Evolutionary conservation across 805 yeast species (phyloP).

Genomic region (Zygoascus tannicola): DNA sequence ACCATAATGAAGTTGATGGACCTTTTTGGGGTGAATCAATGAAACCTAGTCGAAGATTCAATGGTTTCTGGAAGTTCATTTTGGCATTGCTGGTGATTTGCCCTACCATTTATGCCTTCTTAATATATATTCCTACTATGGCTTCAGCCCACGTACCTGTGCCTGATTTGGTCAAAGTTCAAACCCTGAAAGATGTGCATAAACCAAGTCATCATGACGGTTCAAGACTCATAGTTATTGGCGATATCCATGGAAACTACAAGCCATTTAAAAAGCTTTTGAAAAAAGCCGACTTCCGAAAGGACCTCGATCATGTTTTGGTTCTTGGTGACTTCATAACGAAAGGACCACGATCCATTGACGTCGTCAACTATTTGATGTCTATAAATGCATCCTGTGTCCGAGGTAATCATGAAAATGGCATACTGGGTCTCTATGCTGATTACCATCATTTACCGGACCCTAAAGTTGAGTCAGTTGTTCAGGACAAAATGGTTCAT

Average conservation of each 20-base stretch:
- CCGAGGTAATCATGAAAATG: constrained; percentile 83
- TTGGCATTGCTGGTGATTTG: constrained; percentile 1
- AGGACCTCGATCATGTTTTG: constrained; percentile 45
- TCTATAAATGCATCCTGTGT: constrained; percentile 58
- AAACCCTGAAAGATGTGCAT: constrained; percentile 6
- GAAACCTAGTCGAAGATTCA: background rate
- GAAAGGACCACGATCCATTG: constrained; percentile 71
- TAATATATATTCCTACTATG: constrained; percentile 12
- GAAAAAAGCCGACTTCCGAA: constrained; percentile 35
- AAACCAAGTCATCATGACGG: constrained; percentile 11
- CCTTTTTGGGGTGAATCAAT: background rate
- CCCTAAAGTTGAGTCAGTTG: constrained; percentile 14
- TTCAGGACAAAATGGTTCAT: background rate
- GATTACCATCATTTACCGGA: constrained; percentile 41
- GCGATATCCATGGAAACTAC: constrained; percentile 83
- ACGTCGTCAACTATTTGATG: constrained; percentile 58
- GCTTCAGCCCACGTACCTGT: constrained; percentile 10
- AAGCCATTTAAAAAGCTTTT: constrained; percentile 46
- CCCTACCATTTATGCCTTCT: constrained; percentile 12
- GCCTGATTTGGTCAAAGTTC: constrained; percentile 16
- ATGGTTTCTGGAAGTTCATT: background rate
- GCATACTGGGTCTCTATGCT: constrained; percentile 56
- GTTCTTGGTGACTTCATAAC: constrained; percentile 78
- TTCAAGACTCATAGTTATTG: constrained; percentile 55
- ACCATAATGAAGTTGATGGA: background rate